These are phyloP conservation scores for Fraxinus americana DNA, from an alignment of 257 asterid genomes.

Conservation along the genomic window DNA sequence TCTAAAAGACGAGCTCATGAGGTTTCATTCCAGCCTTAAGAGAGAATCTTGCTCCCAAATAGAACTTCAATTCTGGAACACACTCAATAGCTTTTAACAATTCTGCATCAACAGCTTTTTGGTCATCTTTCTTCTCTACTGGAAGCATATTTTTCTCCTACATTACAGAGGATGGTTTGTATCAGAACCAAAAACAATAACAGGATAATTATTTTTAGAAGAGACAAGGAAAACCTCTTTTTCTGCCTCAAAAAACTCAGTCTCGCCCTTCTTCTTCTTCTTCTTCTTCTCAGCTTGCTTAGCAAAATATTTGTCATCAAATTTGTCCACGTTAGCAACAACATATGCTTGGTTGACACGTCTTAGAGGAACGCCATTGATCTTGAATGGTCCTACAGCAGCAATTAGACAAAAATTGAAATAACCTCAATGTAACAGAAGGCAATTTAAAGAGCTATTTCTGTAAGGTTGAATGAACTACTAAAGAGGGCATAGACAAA, in stretches of 20 bases:
- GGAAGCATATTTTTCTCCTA: conserved; percentile 26
- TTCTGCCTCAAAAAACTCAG: not conserved
- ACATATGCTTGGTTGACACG: not conserved
- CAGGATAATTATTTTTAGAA: too few relatives aligned
- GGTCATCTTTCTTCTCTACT: conserved; percentile 31
- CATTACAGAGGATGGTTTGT: too few relatives aligned
- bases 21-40: not conserved
- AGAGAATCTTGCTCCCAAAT: not conserved
- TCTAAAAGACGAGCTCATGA: conserved; percentile 30
- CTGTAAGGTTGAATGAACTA: not conserved
- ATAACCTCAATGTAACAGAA: not conserved
- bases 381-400: conserved; percentile 18
- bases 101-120: conserved; percentile 23
- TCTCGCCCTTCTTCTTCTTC: not conserved
- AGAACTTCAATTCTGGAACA: conserved; percentile 14
- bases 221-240: too few relatives aligned
- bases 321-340: not conserved
- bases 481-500: too few relatives aligned
- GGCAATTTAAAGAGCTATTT: not conserved
- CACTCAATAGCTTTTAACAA: conserved; percentile 28
- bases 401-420: not conserved
- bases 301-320: not conserved
- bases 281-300: not conserved
- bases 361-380: not conserved
- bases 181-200: too few relatives aligned